Evolutionary conservation across 768 basidiomycete species (phyloP).

Genomic region (Tephrocybe sp.): DNA sequence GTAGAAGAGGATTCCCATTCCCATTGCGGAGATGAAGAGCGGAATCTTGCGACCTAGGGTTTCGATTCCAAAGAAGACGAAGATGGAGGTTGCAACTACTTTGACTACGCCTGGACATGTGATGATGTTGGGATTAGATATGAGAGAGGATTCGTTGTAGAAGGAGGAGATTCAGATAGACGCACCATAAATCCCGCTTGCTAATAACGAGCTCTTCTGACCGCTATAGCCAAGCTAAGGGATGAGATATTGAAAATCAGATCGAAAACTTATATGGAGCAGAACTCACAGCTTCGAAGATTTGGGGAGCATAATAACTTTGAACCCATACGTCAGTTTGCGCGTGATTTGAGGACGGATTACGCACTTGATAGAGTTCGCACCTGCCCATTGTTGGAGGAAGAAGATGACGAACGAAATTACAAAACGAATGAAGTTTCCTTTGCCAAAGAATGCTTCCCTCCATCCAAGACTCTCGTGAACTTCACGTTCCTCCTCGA

Average conservation of each 20-base stretch:
- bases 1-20: conserved; percentile 82
- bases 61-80: conserved; percentile 71
- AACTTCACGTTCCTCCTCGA: conserved; percentile 69
- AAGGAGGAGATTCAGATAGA: neutral
- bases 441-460: conserved; percentile 80
- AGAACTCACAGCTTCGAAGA: conserved; percentile 49
- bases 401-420: conserved; percentile 82
- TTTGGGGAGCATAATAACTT: conserved; percentile 74
- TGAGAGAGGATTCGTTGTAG: neutral
- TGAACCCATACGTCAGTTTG: neutral
- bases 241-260: neutral
- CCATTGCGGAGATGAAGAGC: conserved; percentile 70
- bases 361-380: conserved; percentile 68
- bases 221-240: conserved; percentile 60
- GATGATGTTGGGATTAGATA: too few species aligned
- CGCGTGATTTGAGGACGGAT: too few species aligned
- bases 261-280: neutral
- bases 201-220: conserved; percentile 59
- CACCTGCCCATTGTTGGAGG: conserved; percentile 84
- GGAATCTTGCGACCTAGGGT: conserved; percentile 69
- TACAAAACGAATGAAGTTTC: conserved; percentile 81
- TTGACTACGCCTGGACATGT: conserved; percentile 52
- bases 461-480: conserved; percentile 63
- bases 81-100: conserved; percentile 63
- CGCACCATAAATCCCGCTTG: conserved; percentile 65